Base-by-base conservation (phyloP, 2,329 filamentous ascomycete genomes). In the Fusarium buxicola region DNA sequence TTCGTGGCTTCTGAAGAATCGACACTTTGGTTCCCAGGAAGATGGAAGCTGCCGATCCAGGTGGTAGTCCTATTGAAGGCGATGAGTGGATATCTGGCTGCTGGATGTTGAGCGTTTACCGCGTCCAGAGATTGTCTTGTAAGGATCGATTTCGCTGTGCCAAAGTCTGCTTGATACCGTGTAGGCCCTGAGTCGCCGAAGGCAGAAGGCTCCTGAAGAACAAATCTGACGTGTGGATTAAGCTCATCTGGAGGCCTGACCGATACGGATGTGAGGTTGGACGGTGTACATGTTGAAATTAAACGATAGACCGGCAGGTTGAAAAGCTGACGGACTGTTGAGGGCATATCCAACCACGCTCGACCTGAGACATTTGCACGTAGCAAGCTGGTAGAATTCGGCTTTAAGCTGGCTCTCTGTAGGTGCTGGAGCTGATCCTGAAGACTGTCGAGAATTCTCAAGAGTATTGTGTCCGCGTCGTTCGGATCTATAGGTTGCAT, bases 31-130 rank as follows among this genome's bases (percentile, higher is more conserved):
- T 39, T 38, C 5, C 25, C n/a, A 6, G 32, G 18, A 8, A 28
- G 10, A 30, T 35, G 15, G 24, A 63, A 45, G 3, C 41, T 11
- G 3, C 60, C 60, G 9, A 63, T 48, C 60, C 60, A 64, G 12
- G 45, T 13, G 7, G 16, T 45, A 6, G 32, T 31, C 7, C 30
- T 9, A 2, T 36, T 38, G 40, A 63, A 52, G 5, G 60, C 45
- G 16, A 60, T n/a, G 12, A 63, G 30, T 1, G 60, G 60, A 6
- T 63, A 55, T 9, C 11, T 38, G 2, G 15, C 38, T 4, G 7
- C 24, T 7, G 44, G 36, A 10, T 36, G 30, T 5, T 11, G 36
- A 10, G 10, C 25, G 10, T 16, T 35, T 5, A 16, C 16, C 11
- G n/a, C 30, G 5, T 30, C n/a, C 11, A 55, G 13, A 3, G 21